Evolutionary conservation across 306 rosid species (phyloP), one percentile per base, ranked within the genome.

Genomic region (Medicago truncatula): DNA sequence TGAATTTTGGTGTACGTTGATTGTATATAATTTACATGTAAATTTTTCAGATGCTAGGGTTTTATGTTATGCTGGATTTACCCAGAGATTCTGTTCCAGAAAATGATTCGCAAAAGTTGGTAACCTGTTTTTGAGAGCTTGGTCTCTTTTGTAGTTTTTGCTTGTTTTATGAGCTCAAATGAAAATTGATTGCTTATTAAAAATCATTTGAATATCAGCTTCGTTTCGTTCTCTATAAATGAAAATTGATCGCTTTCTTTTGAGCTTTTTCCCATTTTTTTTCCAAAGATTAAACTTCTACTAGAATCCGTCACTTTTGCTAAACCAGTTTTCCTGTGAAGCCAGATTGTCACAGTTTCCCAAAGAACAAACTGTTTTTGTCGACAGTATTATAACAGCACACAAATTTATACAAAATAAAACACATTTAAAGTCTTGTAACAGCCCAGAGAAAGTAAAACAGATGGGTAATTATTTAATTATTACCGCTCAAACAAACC

Each of bases 1-100:
- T 85, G 36, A 23, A 84, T 36, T 81, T 69, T 79, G 81, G 84
- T 64, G 96, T 90, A 18, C 76, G 83, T n/a, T 87, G 83, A 87
- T 49, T 79, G 87, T 71, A 61, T 68, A 64, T 36, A 52, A 58
- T 44, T 13, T 44, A 67, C 74, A 71, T 18, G 9, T 83, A 87
- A 76, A 34, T n/a, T 71, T 58, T 68, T 14, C 13, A 41, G 44
- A 1, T 41, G 60, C 70, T 46, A 46, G 78, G 60, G 4, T 73
- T 70, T 23, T 13, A 4, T 36, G 38, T 40, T 9, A 41, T 64
- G 47, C 57, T 63, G 17, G 21, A 12, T 53, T 50, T 39, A 21
- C 61, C 16, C 1, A 50, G 74, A 46, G 41, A 66, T 54, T 3
- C 31, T 28, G 31, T 28, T 3, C 1, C 31, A 28, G 31, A 3